These are phyloP conservation scores for Euphrasia confusa DNA, from an alignment of 257 asterid genomes.

Conservation along the genomic window DNA sequence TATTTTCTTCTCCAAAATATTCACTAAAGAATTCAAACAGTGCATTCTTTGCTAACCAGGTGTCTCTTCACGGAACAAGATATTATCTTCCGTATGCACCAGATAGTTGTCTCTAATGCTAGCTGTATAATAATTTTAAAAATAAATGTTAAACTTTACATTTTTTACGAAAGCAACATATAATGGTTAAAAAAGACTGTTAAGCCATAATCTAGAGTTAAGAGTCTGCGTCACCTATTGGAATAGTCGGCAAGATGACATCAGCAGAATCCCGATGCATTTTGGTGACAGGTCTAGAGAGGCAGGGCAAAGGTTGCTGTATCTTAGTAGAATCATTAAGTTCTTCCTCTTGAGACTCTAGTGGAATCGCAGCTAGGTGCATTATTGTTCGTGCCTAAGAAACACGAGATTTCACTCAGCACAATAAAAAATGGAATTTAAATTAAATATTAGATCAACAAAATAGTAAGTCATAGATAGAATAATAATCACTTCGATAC, in stretches of 20 bases:
- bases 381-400: slow-evolving; percentile 67
- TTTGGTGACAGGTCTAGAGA: slow-evolving; percentile 41
- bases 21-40: neutral
- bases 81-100: slow-evolving; percentile 49
- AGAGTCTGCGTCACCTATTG: slow-evolving; percentile 46
- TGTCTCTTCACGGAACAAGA: slow-evolving; percentile 47
- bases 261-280: slow-evolving; percentile 46
- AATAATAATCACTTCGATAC: slow-evolving; percentile 35
- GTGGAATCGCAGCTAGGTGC: slow-evolving; percentile 84
- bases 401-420: slow-evolving; percentile 12
- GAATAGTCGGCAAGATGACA: slow-evolving; percentile 49
- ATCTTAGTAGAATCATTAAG: slow-evolving; percentile 41
- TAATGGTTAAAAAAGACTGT: slow-evolving; percentile 2
- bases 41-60: slow-evolving; percentile 40
- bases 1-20: neutral
- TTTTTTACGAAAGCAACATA: slow-evolving; percentile 3
- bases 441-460: neutral
- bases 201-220: neutral
- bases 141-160: slow-evolving; percentile 17
- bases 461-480: neutral
- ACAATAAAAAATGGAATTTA: slow-evolving; percentile 8
- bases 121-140: slow-evolving; percentile 38
- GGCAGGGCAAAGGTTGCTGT: slow-evolving; percentile 47
- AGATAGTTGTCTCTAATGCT: slow-evolving; percentile 43
- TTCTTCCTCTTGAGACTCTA: slow-evolving; percentile 51